These are phyloP conservation scores for Corymbia maculata DNA, from an alignment of 345 rosid species.

Conservation along the genomic window DNA sequence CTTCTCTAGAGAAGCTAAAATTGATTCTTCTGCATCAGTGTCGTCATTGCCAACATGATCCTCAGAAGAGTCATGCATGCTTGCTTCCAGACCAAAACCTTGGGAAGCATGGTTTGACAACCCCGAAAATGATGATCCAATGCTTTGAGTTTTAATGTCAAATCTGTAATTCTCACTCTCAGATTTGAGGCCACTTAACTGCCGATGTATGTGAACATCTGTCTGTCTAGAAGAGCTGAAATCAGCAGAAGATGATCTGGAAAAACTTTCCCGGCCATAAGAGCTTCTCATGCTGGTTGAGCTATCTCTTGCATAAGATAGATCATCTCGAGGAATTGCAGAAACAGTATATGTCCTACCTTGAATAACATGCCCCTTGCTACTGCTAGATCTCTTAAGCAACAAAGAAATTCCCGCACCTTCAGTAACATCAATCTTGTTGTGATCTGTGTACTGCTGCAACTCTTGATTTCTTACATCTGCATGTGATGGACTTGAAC, in stretches of 20 bases:
- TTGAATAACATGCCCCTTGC: conserved; percentile 56
- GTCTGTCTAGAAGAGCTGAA: conserved; percentile 51
- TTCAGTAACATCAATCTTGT: conserved; percentile 29
- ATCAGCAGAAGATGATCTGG: conserved; percentile 85
- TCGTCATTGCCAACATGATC: conserved; percentile 12
- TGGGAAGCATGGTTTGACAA: conserved; percentile 39
- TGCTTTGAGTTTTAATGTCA: conserved; percentile 54
- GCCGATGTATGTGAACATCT: conserved; percentile 55
- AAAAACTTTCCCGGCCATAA: conserved; percentile 56
- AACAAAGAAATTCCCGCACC: conserved; percentile 58
- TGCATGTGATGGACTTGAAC: conserved; percentile 11
- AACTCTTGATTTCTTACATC: conserved; percentile 21
- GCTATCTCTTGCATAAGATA: conserved; percentile 57
- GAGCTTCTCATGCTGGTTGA: conserved; percentile 79
- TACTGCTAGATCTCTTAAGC: conserved; percentile 74
- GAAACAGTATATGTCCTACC: conserved; percentile 58
- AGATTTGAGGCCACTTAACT: conserved; percentile 57
- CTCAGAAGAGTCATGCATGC: conserved; percentile 28
- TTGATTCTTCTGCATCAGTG: conserved; percentile 7
- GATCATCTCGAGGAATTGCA: conserved; percentile 53
- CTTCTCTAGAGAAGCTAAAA: conserved; percentile 21
- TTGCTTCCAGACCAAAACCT: conserved; percentile 39
- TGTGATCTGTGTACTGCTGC: conserved; percentile 13
- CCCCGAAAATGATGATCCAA: conserved; percentile 45
- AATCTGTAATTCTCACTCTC: conserved; percentile 60